Conservation (phyloP, 768 basidiomycete genomes). For the Clavaria fumosa region DNA sequence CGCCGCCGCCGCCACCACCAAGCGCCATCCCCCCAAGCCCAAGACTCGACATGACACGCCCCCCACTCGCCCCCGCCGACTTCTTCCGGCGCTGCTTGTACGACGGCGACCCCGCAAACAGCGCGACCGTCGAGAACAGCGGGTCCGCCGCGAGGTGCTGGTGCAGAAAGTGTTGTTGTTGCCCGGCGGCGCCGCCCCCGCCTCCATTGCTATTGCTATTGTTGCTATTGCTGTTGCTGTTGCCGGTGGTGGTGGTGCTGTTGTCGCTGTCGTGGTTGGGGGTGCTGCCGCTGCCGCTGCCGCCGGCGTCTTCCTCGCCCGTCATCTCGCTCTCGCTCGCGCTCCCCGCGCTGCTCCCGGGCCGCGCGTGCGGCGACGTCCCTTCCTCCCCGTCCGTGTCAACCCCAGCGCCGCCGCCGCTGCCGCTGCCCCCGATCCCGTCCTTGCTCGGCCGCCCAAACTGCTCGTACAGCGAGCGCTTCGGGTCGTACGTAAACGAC, state of each 20-base stretch:
- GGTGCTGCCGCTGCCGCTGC: background rate
- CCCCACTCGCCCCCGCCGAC: constrained; percentile 21
- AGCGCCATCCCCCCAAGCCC: constrained; percentile 10
- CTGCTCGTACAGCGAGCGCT: constrained; percentile 77
- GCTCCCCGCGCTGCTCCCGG: too few relatives aligned
- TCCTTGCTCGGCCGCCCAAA: constrained; percentile 38
- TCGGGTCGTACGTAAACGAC: constrained; percentile 81
- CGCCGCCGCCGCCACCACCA: background rate
- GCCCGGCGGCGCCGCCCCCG: background rate
- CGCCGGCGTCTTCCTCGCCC: background rate
- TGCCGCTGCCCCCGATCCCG: constrained; percentile 21
- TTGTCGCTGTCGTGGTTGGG: background rate
- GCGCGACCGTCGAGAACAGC: constrained; percentile 52
- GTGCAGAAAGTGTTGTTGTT: too few relatives aligned
- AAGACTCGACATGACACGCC: too few relatives aligned
- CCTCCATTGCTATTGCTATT: background rate
- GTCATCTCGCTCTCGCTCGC: background rate
- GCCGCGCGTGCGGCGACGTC: too few relatives aligned
- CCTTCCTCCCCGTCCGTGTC: constrained; percentile 10
- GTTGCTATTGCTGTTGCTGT: background rate
- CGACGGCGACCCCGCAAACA: constrained; percentile 70
- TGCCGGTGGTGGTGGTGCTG: background rate
- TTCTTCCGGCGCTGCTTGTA: constrained; percentile 88
- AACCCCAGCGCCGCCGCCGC: constrained; percentile 13
- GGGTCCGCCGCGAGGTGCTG: constrained; percentile 22